These are phyloP conservation scores for Plasmodium reichenowi DNA, from an alignment of 169 alveolate species.

Conservation along the genomic window DNA sequence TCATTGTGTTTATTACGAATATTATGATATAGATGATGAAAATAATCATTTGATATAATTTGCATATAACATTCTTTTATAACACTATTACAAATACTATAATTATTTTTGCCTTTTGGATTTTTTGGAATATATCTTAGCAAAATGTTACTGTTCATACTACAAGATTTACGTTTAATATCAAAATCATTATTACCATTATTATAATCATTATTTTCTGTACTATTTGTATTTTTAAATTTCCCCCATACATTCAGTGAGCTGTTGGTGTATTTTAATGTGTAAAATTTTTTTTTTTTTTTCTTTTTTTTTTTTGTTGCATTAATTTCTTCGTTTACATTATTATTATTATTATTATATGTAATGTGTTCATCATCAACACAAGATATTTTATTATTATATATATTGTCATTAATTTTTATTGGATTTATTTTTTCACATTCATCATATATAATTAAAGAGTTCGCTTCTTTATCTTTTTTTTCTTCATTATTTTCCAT, in stretches of 20 bases:
- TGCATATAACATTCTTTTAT: constrained; percentile 31
- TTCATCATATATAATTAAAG: not conserved
- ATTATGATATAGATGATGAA: constrained; percentile 37
- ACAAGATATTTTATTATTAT: no score
- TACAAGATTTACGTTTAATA: constrained; percentile 1
- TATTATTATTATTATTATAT: not conserved
- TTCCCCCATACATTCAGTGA: not conserved
- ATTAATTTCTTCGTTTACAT: not conserved
- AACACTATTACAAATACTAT: constrained; percentile 54
- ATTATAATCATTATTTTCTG: constrained; percentile 1
- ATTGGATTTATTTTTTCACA: no score
- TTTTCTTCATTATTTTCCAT: constrained; percentile 9
- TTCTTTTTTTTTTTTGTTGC: not conserved
- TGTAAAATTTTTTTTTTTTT: not conserved
- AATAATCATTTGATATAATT: constrained; percentile 40
- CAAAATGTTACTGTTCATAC: not conserved
- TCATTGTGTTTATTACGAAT: constrained; percentile 33
- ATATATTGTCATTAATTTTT: no score
- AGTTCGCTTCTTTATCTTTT: not conserved
- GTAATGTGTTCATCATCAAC: no score
- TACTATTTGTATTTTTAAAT: not conserved
- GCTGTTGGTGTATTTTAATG: not conserved
- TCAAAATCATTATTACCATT: not conserved
- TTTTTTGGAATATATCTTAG: not conserved
- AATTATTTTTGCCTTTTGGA: constrained; percentile 22